Base-by-base conservation (phyloP, 352 stramenopile species). In the Thalassiosira sp. region DNA sequence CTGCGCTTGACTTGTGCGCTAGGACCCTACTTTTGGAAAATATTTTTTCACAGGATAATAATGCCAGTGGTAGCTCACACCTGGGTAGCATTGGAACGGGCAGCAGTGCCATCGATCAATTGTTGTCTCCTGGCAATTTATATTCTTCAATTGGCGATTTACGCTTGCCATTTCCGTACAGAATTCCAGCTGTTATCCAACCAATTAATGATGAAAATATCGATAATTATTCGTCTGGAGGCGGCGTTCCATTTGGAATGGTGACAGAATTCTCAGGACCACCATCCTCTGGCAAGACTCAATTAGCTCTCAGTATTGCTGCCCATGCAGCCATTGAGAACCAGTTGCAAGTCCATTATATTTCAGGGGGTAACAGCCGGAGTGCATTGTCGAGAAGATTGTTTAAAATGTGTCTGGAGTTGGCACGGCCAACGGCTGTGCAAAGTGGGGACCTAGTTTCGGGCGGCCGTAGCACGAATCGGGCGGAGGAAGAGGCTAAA, bases 191-290 rank as follows among this genome's bases (percentile, higher is more conserved):
- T 13, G 5, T 22, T 16, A 13, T 46, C 7, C 15, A 46, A 37
- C 3, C 15, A 45, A 48, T 8, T 10, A 42, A 27, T 33, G n/a
- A 37, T 40, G 5, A 33, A 35, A 37, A 66, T 18, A 25, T 18
- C 20, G 20, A 20, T 18, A 46, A 33, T 31, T 53, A 31, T 24
- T 7, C 7, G 24, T 56, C 3, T 28, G 31, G 10, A 28, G 46
- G 52, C 24, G 78, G 79, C 3, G 66, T 86, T 10, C 69, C 57
- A 24, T 84, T 82, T 37, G 79, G 79, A 56, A 65, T 70, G 53
- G 71, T 86, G 13, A 84, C 74, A 0, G 72, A 86, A 78, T 70
- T 84, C 37, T 68, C 70, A 0, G 79, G 79, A 33, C 65, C 70
- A 22, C 45, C 79, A 5, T 74, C 68, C 6, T 76, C 56, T 0